Conservation (phyloP, 331 rosid genomes). For the Spiraea crenata region DNA sequence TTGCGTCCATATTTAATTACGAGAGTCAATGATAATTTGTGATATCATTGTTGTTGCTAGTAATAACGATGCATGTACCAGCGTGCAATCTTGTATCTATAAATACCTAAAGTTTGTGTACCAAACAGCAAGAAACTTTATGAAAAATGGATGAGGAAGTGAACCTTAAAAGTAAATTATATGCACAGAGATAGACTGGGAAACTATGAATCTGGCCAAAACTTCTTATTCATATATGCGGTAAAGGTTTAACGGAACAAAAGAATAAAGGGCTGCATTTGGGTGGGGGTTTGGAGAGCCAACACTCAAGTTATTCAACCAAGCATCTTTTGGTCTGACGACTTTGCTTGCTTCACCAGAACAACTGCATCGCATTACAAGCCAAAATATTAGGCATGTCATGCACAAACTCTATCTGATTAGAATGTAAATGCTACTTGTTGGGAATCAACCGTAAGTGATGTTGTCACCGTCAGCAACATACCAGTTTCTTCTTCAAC, state of each 20-base stretch:
- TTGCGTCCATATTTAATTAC: no score
- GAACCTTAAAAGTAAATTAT: no score
- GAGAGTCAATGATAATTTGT: no score
- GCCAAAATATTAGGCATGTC: conserved; percentile 16
- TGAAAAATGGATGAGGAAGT: no score
- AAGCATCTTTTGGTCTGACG: neutral
- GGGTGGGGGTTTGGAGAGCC: conserved; percentile 14
- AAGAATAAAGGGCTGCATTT: conserved; percentile 22
- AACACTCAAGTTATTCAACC: neutral
- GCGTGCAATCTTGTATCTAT: no score
- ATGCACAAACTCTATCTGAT: neutral
- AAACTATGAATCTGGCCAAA: conserved; percentile 28
- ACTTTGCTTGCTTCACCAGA: conserved; percentile 38
- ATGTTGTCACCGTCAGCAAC: conserved; percentile 9
- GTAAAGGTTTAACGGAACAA: conserved; percentile 3
- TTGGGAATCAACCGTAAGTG: neutral
- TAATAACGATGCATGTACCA: no score
- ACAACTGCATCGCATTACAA: conserved; percentile 59
- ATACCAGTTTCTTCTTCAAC: conserved; percentile 43
- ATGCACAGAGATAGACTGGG: conserved; percentile 5
- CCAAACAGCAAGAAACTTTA: no score
- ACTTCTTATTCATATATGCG: conserved; percentile 20
- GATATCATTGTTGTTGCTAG: no score
- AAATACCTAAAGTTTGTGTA: no score
- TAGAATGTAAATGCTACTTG: neutral